Evolutionary conservation across 1,284 basidiomycete genomes (phyloP).

Genomic region (Austropuccinia psidii): DNA sequence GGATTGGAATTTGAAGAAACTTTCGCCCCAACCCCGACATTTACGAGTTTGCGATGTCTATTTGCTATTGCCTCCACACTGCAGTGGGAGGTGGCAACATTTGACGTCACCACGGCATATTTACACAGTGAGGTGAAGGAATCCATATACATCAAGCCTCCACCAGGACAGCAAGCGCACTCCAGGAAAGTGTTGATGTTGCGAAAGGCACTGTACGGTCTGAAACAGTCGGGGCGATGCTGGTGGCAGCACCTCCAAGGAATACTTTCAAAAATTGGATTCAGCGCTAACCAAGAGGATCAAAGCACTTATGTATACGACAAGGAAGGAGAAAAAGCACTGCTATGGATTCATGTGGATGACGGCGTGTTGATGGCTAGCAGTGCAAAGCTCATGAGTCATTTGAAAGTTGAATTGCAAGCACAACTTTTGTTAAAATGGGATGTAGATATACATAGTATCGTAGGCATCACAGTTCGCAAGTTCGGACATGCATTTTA

Average conservation of each 20-base stretch:
- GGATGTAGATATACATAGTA: background rate
- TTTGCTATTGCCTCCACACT: background rate
- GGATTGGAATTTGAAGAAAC: background rate
- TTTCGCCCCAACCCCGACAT: conserved; percentile 7
- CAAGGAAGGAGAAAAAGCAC: background rate
- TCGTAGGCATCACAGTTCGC: background rate
- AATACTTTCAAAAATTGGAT: background rate
- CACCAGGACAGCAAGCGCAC: background rate
- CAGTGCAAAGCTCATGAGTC: background rate
- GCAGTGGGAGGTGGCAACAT: background rate
- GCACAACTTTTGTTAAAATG: background rate
- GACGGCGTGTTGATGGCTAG: background rate
- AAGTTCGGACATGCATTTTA: background rate
- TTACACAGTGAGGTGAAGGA: background rate
- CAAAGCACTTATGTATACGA: background rate
- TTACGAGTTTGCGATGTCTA: background rate
- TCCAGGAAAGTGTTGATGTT: background rate
- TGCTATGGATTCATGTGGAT: conserved; percentile 14
- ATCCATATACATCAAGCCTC: background rate
- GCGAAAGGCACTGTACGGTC: background rate
- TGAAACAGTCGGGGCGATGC: background rate
- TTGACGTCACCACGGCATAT: conserved; percentile 5
- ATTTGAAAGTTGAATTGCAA: background rate
- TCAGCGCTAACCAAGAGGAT: background rate
- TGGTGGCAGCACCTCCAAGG: conserved; percentile 9